Conservation (phyloP, 2,329 filamentous ascomycete species). For the Thelonectria discophora region DNA sequence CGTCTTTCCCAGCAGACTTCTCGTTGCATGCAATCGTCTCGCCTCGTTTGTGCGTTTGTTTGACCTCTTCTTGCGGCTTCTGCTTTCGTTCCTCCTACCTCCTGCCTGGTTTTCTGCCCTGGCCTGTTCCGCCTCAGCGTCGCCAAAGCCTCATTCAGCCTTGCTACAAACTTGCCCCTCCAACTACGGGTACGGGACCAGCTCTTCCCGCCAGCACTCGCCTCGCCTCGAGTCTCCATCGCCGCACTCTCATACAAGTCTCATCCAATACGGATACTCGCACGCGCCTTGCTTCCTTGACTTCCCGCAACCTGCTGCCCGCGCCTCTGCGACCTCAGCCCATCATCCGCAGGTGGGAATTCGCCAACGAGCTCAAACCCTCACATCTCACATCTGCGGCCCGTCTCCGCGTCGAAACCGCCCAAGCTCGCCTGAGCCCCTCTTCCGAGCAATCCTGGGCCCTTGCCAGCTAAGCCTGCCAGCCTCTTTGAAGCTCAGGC, state of each 20-base stretch:
- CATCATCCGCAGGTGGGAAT: conserved; percentile 10
- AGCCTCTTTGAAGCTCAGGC: conserved; percentile 15
- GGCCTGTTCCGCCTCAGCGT: not conserved
- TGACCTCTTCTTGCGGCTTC: conserved; percentile 23
- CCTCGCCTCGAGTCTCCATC: not conserved
- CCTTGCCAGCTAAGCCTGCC: conserved; percentile 30
- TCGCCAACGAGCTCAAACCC: conserved; percentile 11
- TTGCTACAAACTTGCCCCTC: conserved; percentile 19
- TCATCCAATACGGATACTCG: conserved; percentile 2
- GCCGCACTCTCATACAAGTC: conserved; percentile 29
- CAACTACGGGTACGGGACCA: not conserved
- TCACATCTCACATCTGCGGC: conserved; percentile 17
- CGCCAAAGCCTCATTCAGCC: conserved; percentile 2
- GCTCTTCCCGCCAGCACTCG: conserved; percentile 8
- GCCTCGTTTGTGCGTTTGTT: conserved; percentile 5
- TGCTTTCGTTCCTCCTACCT: conserved; percentile 11
- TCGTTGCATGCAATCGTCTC: conserved; percentile 14
- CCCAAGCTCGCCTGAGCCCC: conserved; percentile 18
- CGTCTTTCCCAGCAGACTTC: conserved; percentile 33
- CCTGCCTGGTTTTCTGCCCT: not conserved
- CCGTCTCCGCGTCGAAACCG: conserved; percentile 18
- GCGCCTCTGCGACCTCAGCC: conserved; percentile 1
- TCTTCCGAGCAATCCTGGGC: conserved; percentile 24
- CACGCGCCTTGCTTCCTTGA: conserved; percentile 8
- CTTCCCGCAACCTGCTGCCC: not conserved